Conservation (phyloP, 768 basidiomycete species). For the Tricholoma saponaceum region DNA sequence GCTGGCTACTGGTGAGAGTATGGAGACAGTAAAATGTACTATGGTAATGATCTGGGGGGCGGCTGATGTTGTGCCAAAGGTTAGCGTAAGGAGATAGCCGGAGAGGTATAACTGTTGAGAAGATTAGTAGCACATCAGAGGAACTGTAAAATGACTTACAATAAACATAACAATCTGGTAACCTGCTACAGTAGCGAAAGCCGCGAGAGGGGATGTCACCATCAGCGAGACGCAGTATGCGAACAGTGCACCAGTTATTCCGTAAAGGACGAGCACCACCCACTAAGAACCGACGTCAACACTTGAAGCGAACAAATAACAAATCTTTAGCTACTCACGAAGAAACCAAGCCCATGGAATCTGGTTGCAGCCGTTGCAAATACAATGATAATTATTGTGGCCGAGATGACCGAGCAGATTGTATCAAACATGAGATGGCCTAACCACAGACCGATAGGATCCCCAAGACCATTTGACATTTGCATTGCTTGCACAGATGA, state of each 20-base stretch:
- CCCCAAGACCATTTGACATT: conserved; percentile 67
- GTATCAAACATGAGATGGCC: conserved; percentile 77
- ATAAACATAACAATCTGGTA: conserved; percentile 72
- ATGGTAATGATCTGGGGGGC: conserved; percentile 53
- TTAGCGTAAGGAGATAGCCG: conserved; percentile 67
- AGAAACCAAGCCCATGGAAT: conserved; percentile 67
- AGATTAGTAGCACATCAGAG: background rate
- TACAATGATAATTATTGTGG: conserved; percentile 61
- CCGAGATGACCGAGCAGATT: conserved; percentile 51
- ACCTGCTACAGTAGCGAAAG: conserved; percentile 69
- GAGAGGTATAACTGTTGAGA: conserved; percentile 52
- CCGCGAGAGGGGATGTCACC: conserved; percentile 61
- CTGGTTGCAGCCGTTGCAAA: conserved; percentile 55
- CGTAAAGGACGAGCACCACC: conserved; percentile 67
- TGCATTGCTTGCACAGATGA: conserved; percentile 82
- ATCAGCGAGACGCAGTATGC: conserved; percentile 62
- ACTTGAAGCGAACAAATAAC: background rate
- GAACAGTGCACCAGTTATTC: conserved; percentile 63
- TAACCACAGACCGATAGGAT: conserved; percentile 71
- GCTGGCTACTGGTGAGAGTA: conserved; percentile 66
- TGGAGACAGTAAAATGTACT: conserved; percentile 66
- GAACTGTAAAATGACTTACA: conserved; percentile 36
- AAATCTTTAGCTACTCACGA: conserved; percentile 30
- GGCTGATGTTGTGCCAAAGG: conserved; percentile 61
- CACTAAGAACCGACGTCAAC: conserved; percentile 40